These are phyloP conservation scores for Ceratocystiopsis sp. DNA, from an alignment of 2,329 filamentous ascomycete species.

Conservation along the genomic window DNA sequence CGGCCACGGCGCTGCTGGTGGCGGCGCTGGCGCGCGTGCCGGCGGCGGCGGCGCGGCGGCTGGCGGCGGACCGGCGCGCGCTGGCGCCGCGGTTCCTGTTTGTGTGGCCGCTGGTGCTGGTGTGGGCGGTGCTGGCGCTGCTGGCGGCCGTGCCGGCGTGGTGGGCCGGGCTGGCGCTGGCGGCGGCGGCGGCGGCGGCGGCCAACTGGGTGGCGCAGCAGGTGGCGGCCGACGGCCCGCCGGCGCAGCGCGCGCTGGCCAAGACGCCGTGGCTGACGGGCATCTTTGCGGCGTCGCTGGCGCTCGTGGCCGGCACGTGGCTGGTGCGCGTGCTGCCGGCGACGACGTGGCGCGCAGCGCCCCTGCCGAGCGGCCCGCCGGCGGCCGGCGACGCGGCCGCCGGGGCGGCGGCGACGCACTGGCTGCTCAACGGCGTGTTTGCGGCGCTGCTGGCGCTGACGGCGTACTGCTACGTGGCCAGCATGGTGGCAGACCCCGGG, in stretches of 20 bases:
- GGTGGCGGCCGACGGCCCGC: constrained; percentile 63
- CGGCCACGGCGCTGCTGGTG: constrained; percentile 42
- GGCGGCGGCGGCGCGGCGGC: constrained; percentile 53
- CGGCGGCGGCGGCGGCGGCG: constrained; percentile 46
- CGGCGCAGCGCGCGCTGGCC: constrained; percentile 79
- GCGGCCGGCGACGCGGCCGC: not conserved
- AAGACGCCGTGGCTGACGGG: constrained; percentile 88
- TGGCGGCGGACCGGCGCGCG: constrained; percentile 53
- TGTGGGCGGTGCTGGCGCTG: constrained; percentile 55
- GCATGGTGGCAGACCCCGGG: constrained; percentile 80
- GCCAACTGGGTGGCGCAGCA: constrained; percentile 66
- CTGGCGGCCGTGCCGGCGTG: constrained; percentile 56
- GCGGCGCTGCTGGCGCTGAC: constrained; percentile 45
- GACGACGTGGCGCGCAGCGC: constrained; percentile 15
- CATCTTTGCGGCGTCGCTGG: constrained; percentile 77
- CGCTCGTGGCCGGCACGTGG: constrained; percentile 66
- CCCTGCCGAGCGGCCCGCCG: not conserved
- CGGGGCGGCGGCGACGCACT: constrained; percentile 27
- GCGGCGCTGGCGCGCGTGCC: not conserved
- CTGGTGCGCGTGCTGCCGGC: constrained; percentile 49
- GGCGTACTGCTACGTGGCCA: constrained; percentile 70
- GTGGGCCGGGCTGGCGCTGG: constrained; percentile 60
- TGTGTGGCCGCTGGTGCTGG: constrained; percentile 65
- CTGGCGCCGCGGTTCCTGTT: constrained; percentile 82
- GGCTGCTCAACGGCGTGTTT: constrained; percentile 68